Conservation (phyloP, 2,329 filamentous ascomycete species). For the Zymoseptoria brevis region DNA sequence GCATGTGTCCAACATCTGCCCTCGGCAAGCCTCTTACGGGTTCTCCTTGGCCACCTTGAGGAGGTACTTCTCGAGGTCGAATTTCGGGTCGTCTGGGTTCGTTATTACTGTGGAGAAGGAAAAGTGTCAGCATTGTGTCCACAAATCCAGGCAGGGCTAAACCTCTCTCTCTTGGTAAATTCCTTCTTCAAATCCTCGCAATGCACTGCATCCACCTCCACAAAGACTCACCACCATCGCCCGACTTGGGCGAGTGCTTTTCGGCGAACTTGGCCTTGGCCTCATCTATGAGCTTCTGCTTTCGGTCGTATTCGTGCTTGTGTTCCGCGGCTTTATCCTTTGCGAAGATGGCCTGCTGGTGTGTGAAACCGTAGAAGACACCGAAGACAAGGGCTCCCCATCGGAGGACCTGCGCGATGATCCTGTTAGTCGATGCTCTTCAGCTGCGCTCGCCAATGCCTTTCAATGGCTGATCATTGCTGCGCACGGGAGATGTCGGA, state of each 20-base stretch:
- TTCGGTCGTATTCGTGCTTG: constrained; percentile 80
- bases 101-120: constrained; percentile 50
- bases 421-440: not conserved
- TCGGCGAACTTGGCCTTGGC: constrained; percentile 86
- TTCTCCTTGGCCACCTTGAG: constrained; percentile 45
- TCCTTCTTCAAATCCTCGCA: not conserved
- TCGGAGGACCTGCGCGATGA: constrained; percentile 71
- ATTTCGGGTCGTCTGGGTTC: constrained; percentile 78
- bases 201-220: not conserved
- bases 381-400: constrained; percentile 90
- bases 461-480: constrained; percentile 3
- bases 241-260: constrained; percentile 53
- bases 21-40: not conserved
- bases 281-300: constrained; percentile 83
- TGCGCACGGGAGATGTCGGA: constrained; percentile 17
- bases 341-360: constrained; percentile 74
- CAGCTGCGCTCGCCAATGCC: not conserved
- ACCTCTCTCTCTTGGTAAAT: not conserved
- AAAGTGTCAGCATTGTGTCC: constrained; percentile 5
- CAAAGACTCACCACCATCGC: constrained; percentile 26
- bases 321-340: constrained; percentile 61
- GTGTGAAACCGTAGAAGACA: constrained; percentile 90
- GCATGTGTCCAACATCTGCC: not conserved
- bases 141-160: not conserved
- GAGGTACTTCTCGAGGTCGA: constrained; percentile 84